Evolutionary conservation across 2,329 filamentous ascomycete genomes (phyloP).

Genomic region (Podosphaera aphanis): DNA sequence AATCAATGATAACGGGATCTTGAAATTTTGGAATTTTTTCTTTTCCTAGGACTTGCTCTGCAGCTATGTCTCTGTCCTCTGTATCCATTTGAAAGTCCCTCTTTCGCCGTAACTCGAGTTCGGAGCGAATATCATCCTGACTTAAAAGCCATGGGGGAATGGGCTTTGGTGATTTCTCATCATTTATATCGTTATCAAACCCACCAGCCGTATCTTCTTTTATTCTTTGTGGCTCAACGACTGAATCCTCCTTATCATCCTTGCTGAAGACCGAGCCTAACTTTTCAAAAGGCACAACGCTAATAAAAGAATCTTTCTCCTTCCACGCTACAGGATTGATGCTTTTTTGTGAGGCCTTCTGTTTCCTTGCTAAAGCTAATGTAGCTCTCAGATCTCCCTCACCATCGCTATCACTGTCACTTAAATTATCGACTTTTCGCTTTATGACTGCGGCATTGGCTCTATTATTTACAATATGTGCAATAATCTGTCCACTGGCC

Average conservation of each 20-base stretch:
- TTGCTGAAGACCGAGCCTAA: constrained; percentile 36
- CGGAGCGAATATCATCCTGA: constrained; percentile 39
- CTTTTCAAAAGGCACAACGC: constrained; percentile 78
- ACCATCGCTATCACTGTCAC: constrained; percentile 34
- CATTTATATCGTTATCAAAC: constrained; percentile 17
- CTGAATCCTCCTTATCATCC: constrained; percentile 6
- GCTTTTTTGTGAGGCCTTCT: constrained; percentile 23
- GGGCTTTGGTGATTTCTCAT: constrained; percentile 20
- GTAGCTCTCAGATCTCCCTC: constrained; percentile 64
- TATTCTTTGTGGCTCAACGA: constrained; percentile 5
- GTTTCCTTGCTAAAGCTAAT: constrained; percentile 45
- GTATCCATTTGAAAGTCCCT: constrained; percentile 37
- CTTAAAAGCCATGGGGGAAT: constrained; percentile 55
- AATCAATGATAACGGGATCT: constrained; percentile 37
- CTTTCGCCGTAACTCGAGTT: constrained; percentile 32
- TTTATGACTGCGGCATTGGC: constrained; percentile 36
- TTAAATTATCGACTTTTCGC: constrained; percentile 14
- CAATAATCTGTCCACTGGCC: constrained; percentile 37
- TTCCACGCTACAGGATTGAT: constrained; percentile 22
- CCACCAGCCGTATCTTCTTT: constrained; percentile 17
- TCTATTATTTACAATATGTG: constrained; percentile 51
- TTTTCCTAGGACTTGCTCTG: constrained; percentile 22
- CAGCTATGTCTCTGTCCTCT: constrained; percentile 32
- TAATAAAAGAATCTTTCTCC: constrained; percentile 43
- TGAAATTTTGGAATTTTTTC: constrained; percentile 23